Percentiles rank a stretch among this genome's conserved stretches.
Conservation (phyloP, 208 protist species). For the Trypanosoma scelopori region DNA sequence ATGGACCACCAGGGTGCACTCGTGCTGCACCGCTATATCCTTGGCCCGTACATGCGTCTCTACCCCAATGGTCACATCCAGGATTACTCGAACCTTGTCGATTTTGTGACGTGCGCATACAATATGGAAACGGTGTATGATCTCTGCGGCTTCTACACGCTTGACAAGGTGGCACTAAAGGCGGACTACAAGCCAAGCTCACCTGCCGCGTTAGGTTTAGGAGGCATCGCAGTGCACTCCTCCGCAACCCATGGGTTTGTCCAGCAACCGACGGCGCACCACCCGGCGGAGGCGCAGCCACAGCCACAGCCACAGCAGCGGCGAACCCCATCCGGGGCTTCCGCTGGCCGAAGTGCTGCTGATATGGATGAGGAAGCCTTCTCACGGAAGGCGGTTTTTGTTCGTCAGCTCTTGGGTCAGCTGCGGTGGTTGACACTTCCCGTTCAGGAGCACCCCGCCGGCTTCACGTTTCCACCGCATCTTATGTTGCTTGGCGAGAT, state of each 20-base stretch:
- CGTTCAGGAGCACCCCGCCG: conserved; percentile 74
- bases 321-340: neutral
- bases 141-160: conserved; percentile 80
- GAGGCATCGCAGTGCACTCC: conserved; percentile 75
- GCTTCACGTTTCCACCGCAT: conserved; percentile 78
- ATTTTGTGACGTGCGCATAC: conserved; percentile 89
- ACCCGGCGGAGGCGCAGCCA: conserved; percentile 21
- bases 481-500: conserved; percentile 77
- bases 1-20: conserved; percentile 86
- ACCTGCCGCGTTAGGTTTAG: conserved; percentile 79
- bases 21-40: conserved; percentile 82
- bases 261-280: conserved; percentile 13
- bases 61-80: conserved; percentile 89
- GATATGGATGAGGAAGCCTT: conserved; percentile 83
- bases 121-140: conserved; percentile 94
- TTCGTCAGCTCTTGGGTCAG: conserved; percentile 86
- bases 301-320: conserved; percentile 22
- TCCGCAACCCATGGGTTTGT: conserved; percentile 54
- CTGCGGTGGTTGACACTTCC: conserved; percentile 82
- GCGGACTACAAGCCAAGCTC: conserved; percentile 74
- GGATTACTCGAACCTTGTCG: conserved; percentile 87
- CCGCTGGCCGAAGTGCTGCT: conserved; percentile 30
- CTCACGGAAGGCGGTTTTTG: conserved; percentile 86
- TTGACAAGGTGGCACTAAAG: conserved; percentile 81
- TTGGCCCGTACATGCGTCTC: conserved; percentile 78